Percentiles rank a stretch among this genome's conserved stretches.
Conservation (phyloP, 257 asterid genomes). For the Capsicum pubescens region DNA sequence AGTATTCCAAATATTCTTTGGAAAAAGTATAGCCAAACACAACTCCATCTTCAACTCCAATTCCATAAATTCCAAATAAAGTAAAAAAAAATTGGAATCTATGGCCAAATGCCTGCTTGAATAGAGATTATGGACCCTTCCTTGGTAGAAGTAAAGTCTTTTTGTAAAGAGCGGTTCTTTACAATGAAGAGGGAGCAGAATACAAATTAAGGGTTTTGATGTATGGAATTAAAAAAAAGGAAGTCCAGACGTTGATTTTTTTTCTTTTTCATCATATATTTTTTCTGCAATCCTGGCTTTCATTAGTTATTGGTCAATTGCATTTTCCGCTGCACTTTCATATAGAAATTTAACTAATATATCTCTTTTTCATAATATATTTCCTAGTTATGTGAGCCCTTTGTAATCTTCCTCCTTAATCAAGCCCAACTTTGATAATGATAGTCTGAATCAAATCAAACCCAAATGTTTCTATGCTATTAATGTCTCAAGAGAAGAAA, state of each 20-base stretch:
- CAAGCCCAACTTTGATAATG: not conserved
- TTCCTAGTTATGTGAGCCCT: not conserved
- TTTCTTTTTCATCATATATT: not conserved
- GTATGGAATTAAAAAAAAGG: not conserved
- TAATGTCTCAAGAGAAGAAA: constrained; percentile 22
- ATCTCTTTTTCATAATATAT: not conserved
- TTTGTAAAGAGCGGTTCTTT: not conserved
- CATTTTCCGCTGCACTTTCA: not conserved
- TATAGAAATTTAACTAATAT: not conserved
- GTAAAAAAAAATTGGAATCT: not conserved
- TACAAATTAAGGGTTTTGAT: not conserved
- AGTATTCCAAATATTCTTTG: not conserved
- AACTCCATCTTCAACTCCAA: not conserved
- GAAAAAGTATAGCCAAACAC: not conserved
- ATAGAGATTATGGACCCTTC: constrained; percentile 16
- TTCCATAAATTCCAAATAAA: not conserved
- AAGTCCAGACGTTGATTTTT: not conserved
- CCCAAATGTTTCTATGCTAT: not conserved
- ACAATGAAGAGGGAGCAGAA: not conserved
- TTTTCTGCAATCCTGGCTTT: not conserved
- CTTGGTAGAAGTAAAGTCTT: not conserved
- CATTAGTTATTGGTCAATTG: constrained; percentile 5
- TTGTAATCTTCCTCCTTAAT: constrained; percentile 12
- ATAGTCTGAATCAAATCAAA: not conserved
- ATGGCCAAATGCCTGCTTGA: not conserved